Evolutionary conservation across 2,329 filamentous ascomycete genomes (phyloP).

Genomic region (Paecilomyces dactylethromorphus): DNA sequence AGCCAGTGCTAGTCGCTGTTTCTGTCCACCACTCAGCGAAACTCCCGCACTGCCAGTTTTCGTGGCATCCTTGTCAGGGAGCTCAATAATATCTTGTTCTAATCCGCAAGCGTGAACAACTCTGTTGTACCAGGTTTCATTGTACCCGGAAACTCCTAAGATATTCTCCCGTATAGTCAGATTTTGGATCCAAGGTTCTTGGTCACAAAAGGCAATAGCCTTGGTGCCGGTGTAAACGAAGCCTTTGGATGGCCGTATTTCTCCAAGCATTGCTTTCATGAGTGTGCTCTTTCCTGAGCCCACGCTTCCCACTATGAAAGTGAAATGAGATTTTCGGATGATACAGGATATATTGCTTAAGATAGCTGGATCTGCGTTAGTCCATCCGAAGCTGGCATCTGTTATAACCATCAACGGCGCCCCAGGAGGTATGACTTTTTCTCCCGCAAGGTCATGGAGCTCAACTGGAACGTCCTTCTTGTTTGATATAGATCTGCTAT

Average conservation of each 20-base stretch:
- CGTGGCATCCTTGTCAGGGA: slow-evolving; percentile 15
- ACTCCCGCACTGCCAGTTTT: slow-evolving; percentile 16
- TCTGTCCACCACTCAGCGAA: slow-evolving; percentile 21
- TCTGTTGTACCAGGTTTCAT: slow-evolving; percentile 17
- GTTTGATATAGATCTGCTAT: no score
- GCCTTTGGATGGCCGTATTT: slow-evolving; percentile 7
- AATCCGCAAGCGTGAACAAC: slow-evolving; percentile 19
- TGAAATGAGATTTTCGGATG: slow-evolving; percentile 5
- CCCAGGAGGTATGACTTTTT: no score
- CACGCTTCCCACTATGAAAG: slow-evolving; percentile 19
- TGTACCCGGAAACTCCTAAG: slow-evolving; percentile 10
- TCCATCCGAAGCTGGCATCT: no score
- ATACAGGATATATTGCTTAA: no score
- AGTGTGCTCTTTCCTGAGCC: slow-evolving; percentile 15
- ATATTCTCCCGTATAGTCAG: slow-evolving; percentile 13
- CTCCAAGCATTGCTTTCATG: slow-evolving; percentile 9
- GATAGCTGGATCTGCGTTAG: no score
- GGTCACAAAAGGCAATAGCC: slow-evolving; percentile 6
- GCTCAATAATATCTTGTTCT: slow-evolving; percentile 12
- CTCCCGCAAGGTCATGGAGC: no score
- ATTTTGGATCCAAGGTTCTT: slow-evolving; percentile 13
- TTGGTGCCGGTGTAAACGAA: neutral
- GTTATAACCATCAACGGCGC: no score
- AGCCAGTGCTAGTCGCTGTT: slow-evolving; percentile 20
- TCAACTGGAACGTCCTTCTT: no score